Conservation (phyloP, 108 stramenopile species). For the Cylindrotheca closterium region DNA sequence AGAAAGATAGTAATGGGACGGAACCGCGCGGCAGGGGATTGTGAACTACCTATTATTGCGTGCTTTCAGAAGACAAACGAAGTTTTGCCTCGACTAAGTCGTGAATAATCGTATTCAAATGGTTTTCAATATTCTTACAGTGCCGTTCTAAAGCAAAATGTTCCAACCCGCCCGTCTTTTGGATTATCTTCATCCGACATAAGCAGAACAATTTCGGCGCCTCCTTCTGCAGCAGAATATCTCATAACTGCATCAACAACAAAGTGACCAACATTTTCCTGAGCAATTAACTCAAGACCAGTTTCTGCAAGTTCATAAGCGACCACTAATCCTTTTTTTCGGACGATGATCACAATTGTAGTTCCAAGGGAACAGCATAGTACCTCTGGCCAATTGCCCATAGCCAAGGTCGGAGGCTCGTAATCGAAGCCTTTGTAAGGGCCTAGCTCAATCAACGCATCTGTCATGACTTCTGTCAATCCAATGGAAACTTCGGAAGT, state of each 20-base stretch:
- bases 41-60: too few relatives aligned
- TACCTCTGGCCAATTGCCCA: conserved; percentile 79
- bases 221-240: conserved; percentile 50
- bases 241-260: conserved; percentile 86
- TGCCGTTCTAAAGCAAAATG: conserved; percentile 50
- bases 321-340: conserved; percentile 67
- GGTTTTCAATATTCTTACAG: too few relatives aligned
- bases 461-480: conserved; percentile 44
- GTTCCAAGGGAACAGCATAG: conserved; percentile 62
- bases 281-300: conserved; percentile 58
- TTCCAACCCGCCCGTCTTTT: conserved; percentile 75
- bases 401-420: conserved; percentile 76
- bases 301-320: conserved; percentile 69
- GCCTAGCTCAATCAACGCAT: conserved; percentile 49
- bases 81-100: too few relatives aligned
- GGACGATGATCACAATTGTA: conserved; percentile 66
- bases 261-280: conserved; percentile 65
- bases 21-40: too few relatives aligned
- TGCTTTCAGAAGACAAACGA: too few relatives aligned
- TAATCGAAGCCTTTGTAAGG: conserved; percentile 42
- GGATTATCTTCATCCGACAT: conserved; percentile 64
- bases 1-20: too few relatives aligned
- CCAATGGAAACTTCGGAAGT: conserved; percentile 30
- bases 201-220: conserved; percentile 74
- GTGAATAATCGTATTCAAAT: too few relatives aligned